A percentile compares a stretch with the other conserved stretches of the same genome.
Conservation (phyloP, 2,329 filamentous ascomycete genomes). For the Neopestalotiopsis rosae region DNA sequence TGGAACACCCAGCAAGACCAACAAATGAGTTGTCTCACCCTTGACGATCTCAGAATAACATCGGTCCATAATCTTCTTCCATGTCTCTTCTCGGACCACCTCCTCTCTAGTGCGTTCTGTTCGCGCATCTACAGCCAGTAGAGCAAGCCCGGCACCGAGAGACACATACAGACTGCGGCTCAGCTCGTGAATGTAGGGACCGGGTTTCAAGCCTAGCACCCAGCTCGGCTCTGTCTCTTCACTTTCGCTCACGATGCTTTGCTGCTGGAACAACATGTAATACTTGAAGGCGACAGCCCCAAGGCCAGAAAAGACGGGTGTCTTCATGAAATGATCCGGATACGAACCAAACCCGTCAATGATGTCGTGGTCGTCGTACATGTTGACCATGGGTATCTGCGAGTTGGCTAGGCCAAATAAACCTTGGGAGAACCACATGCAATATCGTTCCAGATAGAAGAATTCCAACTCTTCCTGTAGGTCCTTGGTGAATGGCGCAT, state of each 20-base stretch:
- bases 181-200: conserved; percentile 87
- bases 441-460: conserved; percentile 89
- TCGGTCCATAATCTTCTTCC: conserved; percentile 85
- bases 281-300: conserved; percentile 97
- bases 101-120: conserved; percentile 88
- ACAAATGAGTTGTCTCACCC: conserved; percentile 86
- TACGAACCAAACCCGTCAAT: conserved; percentile 95
- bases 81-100: conserved; percentile 80
- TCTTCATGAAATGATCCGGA: conserved; percentile 87
- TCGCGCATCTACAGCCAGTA: conserved; percentile 88
- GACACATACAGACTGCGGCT: conserved; percentile 88
- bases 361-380: conserved; percentile 95
- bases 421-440: conserved; percentile 95
- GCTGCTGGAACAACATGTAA: conserved; percentile 98
- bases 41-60: conserved; percentile 82
- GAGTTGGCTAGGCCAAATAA: conserved; percentile 90
- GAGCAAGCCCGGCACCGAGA: conserved; percentile 77
- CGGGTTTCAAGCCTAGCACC: conserved; percentile 79
- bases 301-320: conserved; percentile 86
- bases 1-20: conserved; percentile 85
- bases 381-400: conserved; percentile 98
- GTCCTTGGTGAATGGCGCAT: conserved; percentile 75
- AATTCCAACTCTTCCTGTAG: conserved; percentile 88
- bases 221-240: conserved; percentile 88
- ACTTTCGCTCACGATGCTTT: conserved; percentile 82